Evolutionary conservation across 1,139 yeast genomes (phyloP), one percentile per base, ranked within the genome.

Genomic region (Eremothecium sinecaudum): DNA sequence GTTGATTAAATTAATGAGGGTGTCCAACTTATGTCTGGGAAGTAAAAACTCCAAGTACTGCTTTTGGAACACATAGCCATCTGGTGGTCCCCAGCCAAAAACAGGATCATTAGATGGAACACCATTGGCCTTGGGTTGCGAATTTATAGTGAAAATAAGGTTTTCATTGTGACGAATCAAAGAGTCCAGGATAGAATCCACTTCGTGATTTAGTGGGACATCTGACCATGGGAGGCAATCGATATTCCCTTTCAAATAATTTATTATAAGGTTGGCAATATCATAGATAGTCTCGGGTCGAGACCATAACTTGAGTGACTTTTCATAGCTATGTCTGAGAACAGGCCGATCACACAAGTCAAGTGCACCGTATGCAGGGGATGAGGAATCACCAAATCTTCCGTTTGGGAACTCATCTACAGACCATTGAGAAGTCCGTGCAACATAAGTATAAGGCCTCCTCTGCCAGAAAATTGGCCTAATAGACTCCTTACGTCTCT

Each of bases 391-490:
- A 53, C 95, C 95, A 82, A 93, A 84, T 62, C 95, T 71, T 45
- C 95, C 95, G 60, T 84, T 84, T 33, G 95, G 95, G 56, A 83
- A 84, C 58, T 84, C 95, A 62, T 84, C 62, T 9, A 43, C 53
- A 2, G 54, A 93, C 94, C 94, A 84, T 38, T 82, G 81, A 23
- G 93, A 77, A 13, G 97, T 90, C 59, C 98, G 73, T 28, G 86
- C 73, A 43, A 86, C 76, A 57, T 87, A 90, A 14, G 94, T 79
- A 59, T 81, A 82, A 55, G 87, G 87, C 64, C 96, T 75, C 59
- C 86, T 81, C 58, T 83, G 83, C 98, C 97, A 90, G 59, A 87
- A 87, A 45, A 90, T 87, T 12, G 98, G 98, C 50, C 96, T 75
- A 34, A 87, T 86, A 15, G 80, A 66, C 58, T 87, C 96, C 44